Conservation (phyloP, 1,284 basidiomycete genomes). For the Fomitopsis betulina region DNA sequence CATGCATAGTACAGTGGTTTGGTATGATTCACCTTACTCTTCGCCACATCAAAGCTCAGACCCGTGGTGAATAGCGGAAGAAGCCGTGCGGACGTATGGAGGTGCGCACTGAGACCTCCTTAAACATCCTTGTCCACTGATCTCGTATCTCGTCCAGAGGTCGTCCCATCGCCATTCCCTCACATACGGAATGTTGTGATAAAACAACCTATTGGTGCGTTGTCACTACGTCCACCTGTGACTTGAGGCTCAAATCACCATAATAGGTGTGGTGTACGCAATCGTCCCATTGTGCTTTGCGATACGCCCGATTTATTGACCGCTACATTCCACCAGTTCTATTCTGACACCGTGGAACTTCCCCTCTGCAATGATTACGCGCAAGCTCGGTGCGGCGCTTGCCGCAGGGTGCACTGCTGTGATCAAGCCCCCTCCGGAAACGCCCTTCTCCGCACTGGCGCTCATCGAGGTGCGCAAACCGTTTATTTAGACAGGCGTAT, state of each 20-base stretch:
- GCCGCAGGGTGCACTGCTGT: constrained; percentile 96
- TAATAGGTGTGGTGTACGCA: constrained; percentile 55
- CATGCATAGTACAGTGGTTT: constrained; percentile 56
- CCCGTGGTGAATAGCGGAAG: constrained; percentile 58
- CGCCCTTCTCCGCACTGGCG: constrained; percentile 91
- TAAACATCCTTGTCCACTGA: background rate
- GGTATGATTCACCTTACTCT: constrained; percentile 36
- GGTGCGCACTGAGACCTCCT: constrained; percentile 35
- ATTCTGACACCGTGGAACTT: constrained; percentile 90
- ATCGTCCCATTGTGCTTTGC: background rate
- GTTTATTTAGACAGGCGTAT: background rate
- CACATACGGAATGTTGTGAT: constrained; percentile 85
- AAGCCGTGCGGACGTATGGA: constrained; percentile 83
- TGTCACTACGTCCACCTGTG: background rate
- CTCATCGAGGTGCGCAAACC: constrained; percentile 61
- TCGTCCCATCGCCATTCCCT: constrained; percentile 75
- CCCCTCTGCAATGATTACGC: constrained; percentile 91
- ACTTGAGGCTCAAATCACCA: too few species aligned
- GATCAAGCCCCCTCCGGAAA: constrained; percentile 94
- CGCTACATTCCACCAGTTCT: constrained; percentile 47
- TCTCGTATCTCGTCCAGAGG: constrained; percentile 43
- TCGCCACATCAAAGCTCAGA: background rate
- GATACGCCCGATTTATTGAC: background rate
- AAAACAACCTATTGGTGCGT: constrained; percentile 87
- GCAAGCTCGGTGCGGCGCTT: constrained; percentile 86